These are phyloP conservation scores for Aspergillus egyptiacus DNA, from an alignment of 495 filamentous ascomycete species.

Conservation along the genomic window DNA sequence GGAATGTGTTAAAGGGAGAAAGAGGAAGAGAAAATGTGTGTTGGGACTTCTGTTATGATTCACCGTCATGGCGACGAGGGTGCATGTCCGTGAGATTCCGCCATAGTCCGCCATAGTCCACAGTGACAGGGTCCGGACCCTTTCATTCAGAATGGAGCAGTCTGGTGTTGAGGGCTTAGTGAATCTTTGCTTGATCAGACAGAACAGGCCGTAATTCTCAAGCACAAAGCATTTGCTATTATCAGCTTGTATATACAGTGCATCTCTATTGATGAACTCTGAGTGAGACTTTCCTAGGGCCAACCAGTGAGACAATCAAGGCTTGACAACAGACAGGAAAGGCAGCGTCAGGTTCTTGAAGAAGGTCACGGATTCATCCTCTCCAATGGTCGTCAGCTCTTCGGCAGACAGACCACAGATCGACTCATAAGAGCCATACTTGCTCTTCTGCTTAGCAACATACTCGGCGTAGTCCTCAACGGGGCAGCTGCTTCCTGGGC, in stretches of 20 bases:
- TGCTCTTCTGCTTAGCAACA: slow-evolving; percentile 35
- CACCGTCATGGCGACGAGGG: no score
- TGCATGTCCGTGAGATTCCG: no score
- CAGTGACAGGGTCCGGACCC: no score
- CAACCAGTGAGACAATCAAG: slow-evolving; percentile 5
- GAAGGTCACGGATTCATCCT: slow-evolving; percentile 37
- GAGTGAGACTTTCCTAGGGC: not conserved
- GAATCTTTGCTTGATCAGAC: no score
- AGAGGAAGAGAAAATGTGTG: no score
- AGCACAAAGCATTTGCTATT: no score
- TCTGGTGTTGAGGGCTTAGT: no score
- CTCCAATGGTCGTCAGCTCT: slow-evolving; percentile 26
- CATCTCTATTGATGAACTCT: not conserved
- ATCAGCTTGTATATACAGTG: not conserved
- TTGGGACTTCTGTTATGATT: no score
- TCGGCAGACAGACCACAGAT: slow-evolving; percentile 32
- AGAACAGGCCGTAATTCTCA: no score
- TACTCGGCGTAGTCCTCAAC: slow-evolving; percentile 40
- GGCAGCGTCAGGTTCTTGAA: slow-evolving; percentile 38
- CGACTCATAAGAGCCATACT: slow-evolving; percentile 37
- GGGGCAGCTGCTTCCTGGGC: slow-evolving; percentile 42
- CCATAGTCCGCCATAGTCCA: no score
- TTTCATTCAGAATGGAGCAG: no score
- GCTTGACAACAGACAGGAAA: slow-evolving; percentile 29
- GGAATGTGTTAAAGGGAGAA: no score